Evolutionary conservation across 257 asterid species (phyloP).

Genomic region (Capsicum rhomboideum): DNA sequence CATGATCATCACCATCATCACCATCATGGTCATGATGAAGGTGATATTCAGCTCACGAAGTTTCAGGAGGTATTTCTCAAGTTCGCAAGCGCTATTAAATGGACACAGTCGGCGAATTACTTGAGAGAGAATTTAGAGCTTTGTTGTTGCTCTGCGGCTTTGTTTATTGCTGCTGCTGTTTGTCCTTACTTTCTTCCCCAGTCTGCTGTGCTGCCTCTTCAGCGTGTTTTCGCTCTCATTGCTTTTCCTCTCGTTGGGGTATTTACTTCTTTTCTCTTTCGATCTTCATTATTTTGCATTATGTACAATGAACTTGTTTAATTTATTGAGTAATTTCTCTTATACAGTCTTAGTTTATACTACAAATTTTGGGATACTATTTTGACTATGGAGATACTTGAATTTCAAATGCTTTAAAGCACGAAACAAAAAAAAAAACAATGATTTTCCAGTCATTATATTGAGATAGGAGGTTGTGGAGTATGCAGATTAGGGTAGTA

Average conservation of each 20-base stretch:
- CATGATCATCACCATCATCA: constrained; percentile 22
- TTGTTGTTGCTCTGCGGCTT: constrained; percentile 77
- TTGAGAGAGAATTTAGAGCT: constrained; percentile 78
- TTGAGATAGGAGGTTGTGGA: neutral
- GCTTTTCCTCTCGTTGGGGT: constrained; percentile 99
- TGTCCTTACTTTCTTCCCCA: constrained; percentile 67
- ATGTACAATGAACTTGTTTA: neutral
- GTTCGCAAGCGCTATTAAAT: constrained; percentile 50
- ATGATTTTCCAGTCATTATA: neutral
- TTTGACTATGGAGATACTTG: neutral
- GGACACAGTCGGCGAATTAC: constrained; percentile 66
- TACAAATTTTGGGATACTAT: neutral
- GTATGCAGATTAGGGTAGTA: no score
- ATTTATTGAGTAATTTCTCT: neutral
- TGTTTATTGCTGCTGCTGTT: constrained; percentile 64
- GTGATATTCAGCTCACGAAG: constrained; percentile 39
- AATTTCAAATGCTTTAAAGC: neutral
- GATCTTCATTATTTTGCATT: neutral
- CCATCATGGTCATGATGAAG: constrained; percentile 19
- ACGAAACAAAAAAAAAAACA: neutral
- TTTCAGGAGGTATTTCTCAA: constrained; percentile 52
- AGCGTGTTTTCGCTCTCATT: constrained; percentile 41
- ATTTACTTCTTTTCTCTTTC: constrained; percentile 3
- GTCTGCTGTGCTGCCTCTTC: constrained; percentile 50
- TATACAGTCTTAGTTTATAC: neutral